Evolutionary conservation across 208 protist genomes (phyloP).

Genomic region (Tritrichomonas musculus): DNA sequence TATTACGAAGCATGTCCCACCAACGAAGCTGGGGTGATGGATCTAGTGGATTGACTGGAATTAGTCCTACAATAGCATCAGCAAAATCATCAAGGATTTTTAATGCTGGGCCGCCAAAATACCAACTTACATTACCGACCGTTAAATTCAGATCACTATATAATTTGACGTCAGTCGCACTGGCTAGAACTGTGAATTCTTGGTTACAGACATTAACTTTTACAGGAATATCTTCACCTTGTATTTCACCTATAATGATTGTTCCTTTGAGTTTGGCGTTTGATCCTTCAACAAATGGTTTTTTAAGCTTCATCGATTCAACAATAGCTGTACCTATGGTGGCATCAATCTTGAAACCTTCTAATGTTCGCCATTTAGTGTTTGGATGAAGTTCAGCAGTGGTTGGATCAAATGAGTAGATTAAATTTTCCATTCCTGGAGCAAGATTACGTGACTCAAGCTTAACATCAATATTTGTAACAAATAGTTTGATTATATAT

Average conservation of each 20-base stretch:
- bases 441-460: background rate
- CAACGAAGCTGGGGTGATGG: background rate
- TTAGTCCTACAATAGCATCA: background rate
- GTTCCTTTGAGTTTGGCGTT: background rate
- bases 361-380: background rate
- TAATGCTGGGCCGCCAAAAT: background rate
- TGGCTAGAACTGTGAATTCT: background rate
- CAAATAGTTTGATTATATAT: background rate
- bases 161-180: background rate
- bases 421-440: background rate
- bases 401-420: background rate
- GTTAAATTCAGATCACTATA: background rate
- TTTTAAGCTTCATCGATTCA: background rate
- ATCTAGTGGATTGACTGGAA: background rate
- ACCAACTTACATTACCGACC: background rate
- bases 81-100: background rate
- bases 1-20: background rate
- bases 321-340: background rate
- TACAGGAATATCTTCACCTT: background rate
- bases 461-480: background rate
- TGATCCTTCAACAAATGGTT: background rate
- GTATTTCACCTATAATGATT: background rate
- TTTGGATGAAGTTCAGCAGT: background rate
- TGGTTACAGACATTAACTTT: background rate
- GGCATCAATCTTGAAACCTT: background rate